Base-by-base conservation (phyloP, 106 monocot species). In the Apostasia shenzhenica region DNA sequence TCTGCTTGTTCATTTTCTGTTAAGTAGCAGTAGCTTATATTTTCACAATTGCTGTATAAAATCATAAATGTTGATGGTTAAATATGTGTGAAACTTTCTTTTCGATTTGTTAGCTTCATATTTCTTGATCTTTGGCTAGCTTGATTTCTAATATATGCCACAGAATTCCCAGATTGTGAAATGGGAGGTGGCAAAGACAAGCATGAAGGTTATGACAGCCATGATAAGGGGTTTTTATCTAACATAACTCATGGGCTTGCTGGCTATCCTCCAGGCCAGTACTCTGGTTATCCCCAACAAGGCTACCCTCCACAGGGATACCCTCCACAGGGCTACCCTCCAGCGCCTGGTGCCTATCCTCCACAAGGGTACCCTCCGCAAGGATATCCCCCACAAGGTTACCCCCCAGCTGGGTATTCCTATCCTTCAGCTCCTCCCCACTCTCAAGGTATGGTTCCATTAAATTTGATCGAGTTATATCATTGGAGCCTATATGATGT, bases 101-200 rank as follows among this genome's bases (percentile, higher is more conserved):
- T 26, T 26, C 26, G 26, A 26, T 26, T 26, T 26, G 26, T 26
- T 26, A 26, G 26, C 26, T 26, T 26, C 26, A 26, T 26, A 26
- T 26, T 26, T 26, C 26, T 26, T 26, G 26, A 26, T 26, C 26
- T 26, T 26, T 26, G 26, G 26, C 26, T 26, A 26, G 26, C 26
- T 26, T 26, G 26, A 26, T 26, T 26, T 26, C 26, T 26, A 26
- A 26, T 26, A 26, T 26, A 26, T 26, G 26, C 26, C 26, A 26
- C 26, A 26, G 26, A 26, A 26, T 26, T 26, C 26, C 26, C 26
- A 26, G 26, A 26, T 26, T 26, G 26, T 26, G 26, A 59, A 66
- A 86, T 86, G 86, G 86, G 82, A 73, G 86, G 86, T 54, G 82
- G 82, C 58, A 77, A 74, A 66, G 78, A 79, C 65, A 82, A 82